Evolutionary conservation across 352 stramenopile species (phyloP).

Genomic region (Phytopythium litorale): DNA sequence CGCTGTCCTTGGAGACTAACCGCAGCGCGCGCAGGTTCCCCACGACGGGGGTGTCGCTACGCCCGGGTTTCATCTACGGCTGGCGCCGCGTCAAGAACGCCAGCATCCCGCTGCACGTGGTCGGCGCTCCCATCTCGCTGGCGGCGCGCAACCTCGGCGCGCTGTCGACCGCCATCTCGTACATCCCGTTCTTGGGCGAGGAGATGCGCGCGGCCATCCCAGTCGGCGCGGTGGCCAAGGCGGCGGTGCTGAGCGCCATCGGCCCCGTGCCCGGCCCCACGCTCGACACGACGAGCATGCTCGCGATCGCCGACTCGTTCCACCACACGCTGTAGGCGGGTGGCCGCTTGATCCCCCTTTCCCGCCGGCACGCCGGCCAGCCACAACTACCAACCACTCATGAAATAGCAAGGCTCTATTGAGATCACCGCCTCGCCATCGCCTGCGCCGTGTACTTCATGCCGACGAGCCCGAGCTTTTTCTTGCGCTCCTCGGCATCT

Average conservation of each 20-base stretch:
- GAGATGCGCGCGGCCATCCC: conserved; percentile 66
- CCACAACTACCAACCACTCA: background rate
- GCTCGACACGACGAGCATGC: conserved; percentile 71
- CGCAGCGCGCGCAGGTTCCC: conserved; percentile 40
- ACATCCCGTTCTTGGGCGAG: conserved; percentile 62
- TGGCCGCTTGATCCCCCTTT: no score
- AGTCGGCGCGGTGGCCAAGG: conserved; percentile 68
- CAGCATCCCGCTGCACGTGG: conserved; percentile 71
- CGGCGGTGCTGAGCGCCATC: conserved; percentile 81
- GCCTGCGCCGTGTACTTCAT: conserved; percentile 72
- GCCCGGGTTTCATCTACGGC: conserved; percentile 90
- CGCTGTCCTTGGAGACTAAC: background rate
- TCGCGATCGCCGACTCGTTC: conserved; percentile 73
- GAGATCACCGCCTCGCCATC: conserved; percentile 28
- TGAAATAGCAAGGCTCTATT: background rate
- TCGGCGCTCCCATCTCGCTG: conserved; percentile 66
- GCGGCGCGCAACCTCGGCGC: conserved; percentile 52
- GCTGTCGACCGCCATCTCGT: conserved; percentile 48
- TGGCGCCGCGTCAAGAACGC: conserved; percentile 59
- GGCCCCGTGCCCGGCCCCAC: conserved; percentile 47
- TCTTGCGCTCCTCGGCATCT: conserved; percentile 73
- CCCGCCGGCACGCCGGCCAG: background rate
- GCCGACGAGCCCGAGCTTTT: conserved; percentile 58
- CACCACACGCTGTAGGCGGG: conserved; percentile 52
- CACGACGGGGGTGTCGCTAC: conserved; percentile 69